Base-by-base conservation (phyloP, 2,329 filamentous ascomycete genomes). In the Simplicillium sp. region DNA sequence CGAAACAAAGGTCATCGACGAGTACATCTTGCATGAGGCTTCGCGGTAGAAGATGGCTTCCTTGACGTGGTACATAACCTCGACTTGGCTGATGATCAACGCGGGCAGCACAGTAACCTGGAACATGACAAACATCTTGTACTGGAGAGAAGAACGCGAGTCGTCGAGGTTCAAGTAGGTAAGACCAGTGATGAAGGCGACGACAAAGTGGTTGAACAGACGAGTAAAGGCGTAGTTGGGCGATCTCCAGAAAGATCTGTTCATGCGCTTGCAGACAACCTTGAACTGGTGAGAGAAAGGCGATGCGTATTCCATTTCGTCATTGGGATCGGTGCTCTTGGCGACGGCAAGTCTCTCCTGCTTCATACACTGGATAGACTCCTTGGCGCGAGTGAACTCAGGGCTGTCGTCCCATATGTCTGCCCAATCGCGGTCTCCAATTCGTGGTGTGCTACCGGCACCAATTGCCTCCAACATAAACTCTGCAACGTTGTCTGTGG, bases 191-290 rank as follows among this genome's bases (percentile, higher is more conserved):
- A 94, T 65, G 12, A 94, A 55, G 1, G 84, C 82, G 48, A 94
- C 84, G 45, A 80, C 75, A 44, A 90, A 67, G 57, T 94, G 87
- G 55, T 84, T 89, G 69, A 90, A 94, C 14, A 94, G 67, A 14
- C 87, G 77, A 1, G 87, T 94, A 60, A 94, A 92, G 39, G 87
- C 80, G 58, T 95, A 95, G 65, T 94, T 88, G 29, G 85, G 85
- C 2, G 83, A 85, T 34, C 88, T 75, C 86, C 86, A 95, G 67
- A 85, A 90, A 0, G 84, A 74, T 3, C 87, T 67, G 58, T 87
- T 84, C 48, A 82, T 87, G 43, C 89, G 80, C 43, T 66, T 70
- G 50, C 79, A 73, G 25, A 94, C 87, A 3, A 84, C 63, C 60
- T 78, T 82, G 58, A 94, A 75, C 67, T 95, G 89, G 58, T 88